Evolutionary conservation across 306 rosid species (phyloP), one percentile per base, ranked within the genome.

Genomic region (Pyrus pyrifolia): DNA sequence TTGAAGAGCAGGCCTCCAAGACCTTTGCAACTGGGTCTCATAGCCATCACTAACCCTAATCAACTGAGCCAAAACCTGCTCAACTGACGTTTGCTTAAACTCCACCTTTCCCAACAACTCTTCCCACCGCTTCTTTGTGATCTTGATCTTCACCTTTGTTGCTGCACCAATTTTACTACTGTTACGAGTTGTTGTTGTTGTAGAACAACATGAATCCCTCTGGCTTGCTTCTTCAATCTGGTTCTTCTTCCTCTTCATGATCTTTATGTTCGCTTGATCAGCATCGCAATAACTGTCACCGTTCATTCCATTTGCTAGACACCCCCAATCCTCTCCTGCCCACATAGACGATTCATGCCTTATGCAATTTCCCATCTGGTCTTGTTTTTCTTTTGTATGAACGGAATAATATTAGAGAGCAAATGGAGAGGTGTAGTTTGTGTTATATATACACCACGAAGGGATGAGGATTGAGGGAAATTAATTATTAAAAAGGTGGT

Each of bases 351-450:
- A 85, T 62, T 79, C 89, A 7, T 67, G 87, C 78, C 81, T 78
- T 70, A 93, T 44, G 82, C 98, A 93, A 4, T 93, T 93, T n/a
- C 98, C 98, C 98, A 93, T 93, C 13, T 35, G 1, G 1, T 51
- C 0, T 7, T 19, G 1, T 15, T 25, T 49, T 74, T 68, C 6
- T 51, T 30, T 52, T 58, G 62, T 58, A 11, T 58, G 62, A n/a
- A 58, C 29, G 27, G 27, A 31, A 64, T 6, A 30, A 31, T 14
- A 64, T 64, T 22, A 12, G 8, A 1, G 45, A 64, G 45, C 68
- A 64, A 64, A 64, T 11, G 68, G 15, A 64, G 68, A 18, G 68
- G 38, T 15, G 44, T 25, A 23, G 33, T 64, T 17, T 64, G 44
- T 31, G 40, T 64, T 18, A 6, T 64, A 64, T 31, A 64, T 18